Evolutionary conservation across 2,329 filamentous ascomycete species (phyloP).

Genomic region (Aspergillus quadricinctus): DNA sequence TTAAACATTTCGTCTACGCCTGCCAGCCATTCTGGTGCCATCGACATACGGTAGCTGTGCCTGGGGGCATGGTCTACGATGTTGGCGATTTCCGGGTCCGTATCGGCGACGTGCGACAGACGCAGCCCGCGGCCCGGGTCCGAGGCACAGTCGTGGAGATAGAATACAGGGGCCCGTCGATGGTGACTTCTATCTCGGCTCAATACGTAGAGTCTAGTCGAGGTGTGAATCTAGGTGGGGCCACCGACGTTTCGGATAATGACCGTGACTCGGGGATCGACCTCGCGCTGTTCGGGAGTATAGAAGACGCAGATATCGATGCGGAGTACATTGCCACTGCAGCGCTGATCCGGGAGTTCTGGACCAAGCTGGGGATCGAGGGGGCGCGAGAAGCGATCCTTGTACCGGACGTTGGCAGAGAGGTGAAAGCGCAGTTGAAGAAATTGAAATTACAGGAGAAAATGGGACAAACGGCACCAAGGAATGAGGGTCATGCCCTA

Average conservation of each 20-base stretch:
- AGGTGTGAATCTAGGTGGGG: neutral
- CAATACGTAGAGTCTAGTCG: conserved; percentile 7
- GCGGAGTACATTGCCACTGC: conserved; percentile 32
- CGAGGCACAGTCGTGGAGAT: conserved; percentile 45
- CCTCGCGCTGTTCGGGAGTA: conserved; percentile 18
- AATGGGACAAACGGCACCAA: conserved; percentile 4
- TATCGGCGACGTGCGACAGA: conserved; percentile 41
- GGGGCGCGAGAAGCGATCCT: conserved; percentile 39
- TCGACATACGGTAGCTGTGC: conserved; percentile 35
- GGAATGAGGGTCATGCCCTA: conserved; percentile 8
- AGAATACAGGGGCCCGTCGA: conserved; percentile 38
- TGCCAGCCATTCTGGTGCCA: conserved; percentile 42
- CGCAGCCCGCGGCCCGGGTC: conserved; percentile 30
- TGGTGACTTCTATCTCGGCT: conserved; percentile 22
- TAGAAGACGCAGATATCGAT: conserved; percentile 37
- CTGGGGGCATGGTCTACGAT: conserved; percentile 37
- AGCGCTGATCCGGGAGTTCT: conserved; percentile 40
- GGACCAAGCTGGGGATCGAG: conserved; percentile 33
- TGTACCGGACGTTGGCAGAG: conserved; percentile 38
- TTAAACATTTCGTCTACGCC: conserved; percentile 38
- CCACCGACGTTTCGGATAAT: neutral
- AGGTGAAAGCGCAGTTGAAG: conserved; percentile 29
- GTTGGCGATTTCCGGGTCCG: conserved; percentile 41
- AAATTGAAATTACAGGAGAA: conserved; percentile 15
- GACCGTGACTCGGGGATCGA: conserved; percentile 25